Percentiles rank a stretch among this genome's conserved stretches.
phyloP scores from a whole-genome alignment of 345 rosid genomes.

The Barbarea vulgaris region DNA sequence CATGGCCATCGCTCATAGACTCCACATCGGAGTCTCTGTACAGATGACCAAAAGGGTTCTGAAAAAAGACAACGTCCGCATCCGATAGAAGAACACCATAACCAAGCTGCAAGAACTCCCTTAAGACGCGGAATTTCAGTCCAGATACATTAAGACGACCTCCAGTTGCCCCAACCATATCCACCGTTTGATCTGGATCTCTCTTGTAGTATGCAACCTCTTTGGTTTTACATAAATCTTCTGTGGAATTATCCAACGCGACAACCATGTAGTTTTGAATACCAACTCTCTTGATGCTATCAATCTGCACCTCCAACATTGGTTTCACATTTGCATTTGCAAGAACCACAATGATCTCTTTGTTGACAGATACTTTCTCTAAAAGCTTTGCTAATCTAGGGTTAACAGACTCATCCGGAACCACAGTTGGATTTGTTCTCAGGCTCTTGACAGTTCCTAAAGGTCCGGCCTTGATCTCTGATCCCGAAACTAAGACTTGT shows the following conservation, averaged over 20 bases:
- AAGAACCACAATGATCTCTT: slow-evolving; percentile 80
- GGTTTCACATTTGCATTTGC: slow-evolving; percentile 78
- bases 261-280: slow-evolving; percentile 71
- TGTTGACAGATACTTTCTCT: slow-evolving; percentile 61
- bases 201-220: slow-evolving; percentile 69
- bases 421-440: slow-evolving; percentile 64
- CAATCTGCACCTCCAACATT: slow-evolving; percentile 74
- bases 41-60: slow-evolving; percentile 78
- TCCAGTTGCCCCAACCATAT: slow-evolving; percentile 42
- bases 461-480: slow-evolving; percentile 70
- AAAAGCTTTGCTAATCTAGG: slow-evolving; percentile 73
- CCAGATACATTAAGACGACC: slow-evolving; percentile 83
- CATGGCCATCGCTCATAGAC: slow-evolving; percentile 88
- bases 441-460: slow-evolving; percentile 78
- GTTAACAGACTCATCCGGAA: slow-evolving; percentile 76
- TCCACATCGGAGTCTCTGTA: slow-evolving; percentile 89
- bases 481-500: background rate
- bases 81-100: slow-evolving; percentile 82
- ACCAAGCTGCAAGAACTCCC: slow-evolving; percentile 94
- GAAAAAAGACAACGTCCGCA: slow-evolving; percentile 71
- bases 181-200: slow-evolving; percentile 67
- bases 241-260: slow-evolving; percentile 66
- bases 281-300: slow-evolving; percentile 71
- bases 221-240: slow-evolving; percentile 58
- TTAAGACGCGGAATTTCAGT: slow-evolving; percentile 73